Conservation (phyloP, 352 stramenopile species). For the Globisporangium radiosum region DNA sequence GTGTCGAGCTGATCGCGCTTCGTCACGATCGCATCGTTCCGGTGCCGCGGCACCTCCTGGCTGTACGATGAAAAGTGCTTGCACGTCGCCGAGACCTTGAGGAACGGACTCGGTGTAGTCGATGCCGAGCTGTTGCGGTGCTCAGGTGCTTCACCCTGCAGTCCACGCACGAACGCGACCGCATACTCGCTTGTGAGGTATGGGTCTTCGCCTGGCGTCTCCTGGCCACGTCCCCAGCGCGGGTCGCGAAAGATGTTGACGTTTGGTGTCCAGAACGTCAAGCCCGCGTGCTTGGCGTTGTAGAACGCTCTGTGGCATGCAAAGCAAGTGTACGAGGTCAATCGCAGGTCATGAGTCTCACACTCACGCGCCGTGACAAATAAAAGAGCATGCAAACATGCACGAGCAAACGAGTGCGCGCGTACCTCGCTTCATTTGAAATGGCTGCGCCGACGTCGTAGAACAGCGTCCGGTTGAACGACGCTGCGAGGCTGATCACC, state of each 20-base stretch:
- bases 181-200: conserved; percentile 83
- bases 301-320: conserved; percentile 44
- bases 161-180: conserved; percentile 66
- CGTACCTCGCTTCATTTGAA: conserved; percentile 58
- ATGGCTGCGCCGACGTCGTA: conserved; percentile 69
- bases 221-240: conserved; percentile 87
- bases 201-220: conserved; percentile 89
- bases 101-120: conserved; percentile 18
- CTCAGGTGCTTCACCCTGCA: conserved; percentile 68
- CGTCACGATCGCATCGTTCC: conserved; percentile 86
- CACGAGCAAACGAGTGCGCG: not conserved
- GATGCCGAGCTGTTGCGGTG: not conserved
- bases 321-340: too few relatives aligned
- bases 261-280: conserved; percentile 92
- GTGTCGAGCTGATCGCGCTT: conserved; percentile 86
- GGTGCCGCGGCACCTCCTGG: conserved; percentile 67
- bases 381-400: too few relatives aligned
- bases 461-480: conserved; percentile 88
- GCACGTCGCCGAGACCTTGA: conserved; percentile 83
- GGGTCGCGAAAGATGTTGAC: conserved; percentile 92
- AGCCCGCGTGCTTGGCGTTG: conserved; percentile 61
- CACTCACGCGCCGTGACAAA: not conserved
- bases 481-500: conserved; percentile 62
- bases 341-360: not conserved
- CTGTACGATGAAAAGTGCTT: conserved; percentile 93